These are phyloP conservation scores for Phascolomyces articulosus DNA, from an alignment of 371 early-diverging fungal species.

Conservation along the genomic window DNA sequence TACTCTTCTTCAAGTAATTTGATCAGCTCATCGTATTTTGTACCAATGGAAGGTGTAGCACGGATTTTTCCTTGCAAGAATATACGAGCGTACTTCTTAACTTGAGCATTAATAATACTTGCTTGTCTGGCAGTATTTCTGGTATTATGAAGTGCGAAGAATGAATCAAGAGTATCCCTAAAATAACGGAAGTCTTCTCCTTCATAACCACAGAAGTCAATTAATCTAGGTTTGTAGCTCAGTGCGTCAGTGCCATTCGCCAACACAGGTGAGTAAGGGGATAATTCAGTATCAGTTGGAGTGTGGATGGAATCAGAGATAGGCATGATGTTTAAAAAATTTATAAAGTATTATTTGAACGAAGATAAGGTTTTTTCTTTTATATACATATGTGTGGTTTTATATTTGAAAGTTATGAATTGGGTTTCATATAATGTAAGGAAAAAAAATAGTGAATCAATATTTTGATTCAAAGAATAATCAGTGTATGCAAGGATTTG, in stretches of 20 bases:
- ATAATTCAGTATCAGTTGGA: no score
- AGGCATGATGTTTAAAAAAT: no score
- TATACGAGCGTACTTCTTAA: not conserved
- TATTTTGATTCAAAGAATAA: no score
- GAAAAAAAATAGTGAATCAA: no score
- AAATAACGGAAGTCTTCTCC: conserved; percentile 22
- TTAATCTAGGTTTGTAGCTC: not conserved
- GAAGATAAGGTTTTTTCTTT: no score
- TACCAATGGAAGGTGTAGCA: not conserved
- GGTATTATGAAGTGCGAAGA: conserved; percentile 4
- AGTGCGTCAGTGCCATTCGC: not conserved
- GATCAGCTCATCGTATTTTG: conserved; percentile 8
- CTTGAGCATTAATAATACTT: conserved; percentile 7
- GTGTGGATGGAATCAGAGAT: no score
- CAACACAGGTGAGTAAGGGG: not conserved
- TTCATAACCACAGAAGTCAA: conserved; percentile 16
- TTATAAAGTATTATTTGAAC: no score
- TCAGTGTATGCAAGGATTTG: no score
- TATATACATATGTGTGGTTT: no score
- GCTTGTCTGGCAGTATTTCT: not conserved
- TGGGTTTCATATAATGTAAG: no score
- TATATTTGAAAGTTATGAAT: no score
- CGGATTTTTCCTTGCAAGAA: conserved; percentile 1
- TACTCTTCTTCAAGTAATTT: conserved; percentile 3
- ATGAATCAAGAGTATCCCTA: conserved; percentile 6